These are phyloP conservation scores for Neospora caninum DNA, from an alignment of 169 alveolate genomes.

Conservation along the genomic window DNA sequence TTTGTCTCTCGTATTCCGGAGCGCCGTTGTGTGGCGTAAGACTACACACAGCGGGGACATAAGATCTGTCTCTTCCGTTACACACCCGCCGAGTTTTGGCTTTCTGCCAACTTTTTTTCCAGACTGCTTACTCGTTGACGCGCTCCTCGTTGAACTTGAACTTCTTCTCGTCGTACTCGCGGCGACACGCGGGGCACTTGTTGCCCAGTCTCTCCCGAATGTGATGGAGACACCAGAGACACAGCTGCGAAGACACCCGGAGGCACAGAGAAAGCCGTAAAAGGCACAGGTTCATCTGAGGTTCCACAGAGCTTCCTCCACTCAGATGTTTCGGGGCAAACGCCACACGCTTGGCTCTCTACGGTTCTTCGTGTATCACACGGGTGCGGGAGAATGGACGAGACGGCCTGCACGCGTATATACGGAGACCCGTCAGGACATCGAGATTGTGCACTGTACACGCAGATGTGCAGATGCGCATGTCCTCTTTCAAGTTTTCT, in stretches of 20 bases:
- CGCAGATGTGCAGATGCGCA: not conserved
- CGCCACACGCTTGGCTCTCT: no score
- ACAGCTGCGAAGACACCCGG: constrained; percentile 70
- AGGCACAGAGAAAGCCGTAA: not conserved
- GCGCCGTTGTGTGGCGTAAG: no score
- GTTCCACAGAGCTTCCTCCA: not conserved
- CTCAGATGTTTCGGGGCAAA: no score
- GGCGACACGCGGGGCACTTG: constrained; percentile 92
- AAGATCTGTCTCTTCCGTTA: no score
- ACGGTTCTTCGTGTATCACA: no score
- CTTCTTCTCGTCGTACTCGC: constrained; percentile 85
- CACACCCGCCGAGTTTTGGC: no score
- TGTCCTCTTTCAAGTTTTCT: not conserved
- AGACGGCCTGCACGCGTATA: not conserved
- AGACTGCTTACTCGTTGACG: constrained; percentile 70
- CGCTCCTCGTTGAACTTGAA: constrained; percentile 68
- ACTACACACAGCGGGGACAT: no score
- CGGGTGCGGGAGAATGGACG: no score
- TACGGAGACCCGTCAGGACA: not conserved
- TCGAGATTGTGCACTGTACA: not conserved
- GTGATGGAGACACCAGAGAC: constrained; percentile 91
- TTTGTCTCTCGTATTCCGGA: no score
- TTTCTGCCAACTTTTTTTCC: no score
- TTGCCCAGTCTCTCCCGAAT: constrained; percentile 87
- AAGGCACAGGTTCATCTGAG: not conserved